Evolutionary conservation across 805 yeast genomes (phyloP).

Genomic region (Lipomyces spencermartinsiae): DNA sequence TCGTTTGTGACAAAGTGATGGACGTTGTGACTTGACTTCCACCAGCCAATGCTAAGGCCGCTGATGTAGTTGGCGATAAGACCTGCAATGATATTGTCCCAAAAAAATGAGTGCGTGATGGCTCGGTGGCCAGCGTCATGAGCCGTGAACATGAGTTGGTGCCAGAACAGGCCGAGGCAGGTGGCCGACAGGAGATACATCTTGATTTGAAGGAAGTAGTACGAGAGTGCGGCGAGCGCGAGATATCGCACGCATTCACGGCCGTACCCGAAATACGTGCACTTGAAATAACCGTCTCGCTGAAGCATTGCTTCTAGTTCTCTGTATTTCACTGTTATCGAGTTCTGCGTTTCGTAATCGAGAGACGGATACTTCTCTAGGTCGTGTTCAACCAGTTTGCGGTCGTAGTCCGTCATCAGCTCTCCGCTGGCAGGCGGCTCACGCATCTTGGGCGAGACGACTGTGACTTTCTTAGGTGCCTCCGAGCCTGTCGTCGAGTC

Average conservation of each 20-base stretch:
- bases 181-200: constrained; percentile 65
- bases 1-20: constrained; percentile 89
- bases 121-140: constrained; percentile 91
- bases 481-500: constrained; percentile 7
- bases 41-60: constrained; percentile 92
- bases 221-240: constrained; percentile 58
- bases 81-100: constrained; percentile 77
- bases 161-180: constrained; percentile 80
- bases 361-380: constrained; percentile 63
- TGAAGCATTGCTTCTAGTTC: constrained; percentile 63
- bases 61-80: constrained; percentile 78
- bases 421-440: constrained; percentile 40
- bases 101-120: constrained; percentile 78
- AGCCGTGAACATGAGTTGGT: constrained; percentile 83
- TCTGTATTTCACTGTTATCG: constrained; percentile 62
- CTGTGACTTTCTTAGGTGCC: constrained; percentile 25
- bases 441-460: constrained; percentile 36
- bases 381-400: constrained; percentile 61
- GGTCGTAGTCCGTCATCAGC: constrained; percentile 64
- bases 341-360: constrained; percentile 69
- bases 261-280: constrained; percentile 74
- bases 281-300: constrained; percentile 69
- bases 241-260: constrained; percentile 69
- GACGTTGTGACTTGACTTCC: constrained; percentile 91
- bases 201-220: constrained; percentile 55